These are phyloP conservation scores for Dactylellina leptospora DNA, from an alignment of 2,329 filamentous ascomycete genomes.

Conservation along the genomic window DNA sequence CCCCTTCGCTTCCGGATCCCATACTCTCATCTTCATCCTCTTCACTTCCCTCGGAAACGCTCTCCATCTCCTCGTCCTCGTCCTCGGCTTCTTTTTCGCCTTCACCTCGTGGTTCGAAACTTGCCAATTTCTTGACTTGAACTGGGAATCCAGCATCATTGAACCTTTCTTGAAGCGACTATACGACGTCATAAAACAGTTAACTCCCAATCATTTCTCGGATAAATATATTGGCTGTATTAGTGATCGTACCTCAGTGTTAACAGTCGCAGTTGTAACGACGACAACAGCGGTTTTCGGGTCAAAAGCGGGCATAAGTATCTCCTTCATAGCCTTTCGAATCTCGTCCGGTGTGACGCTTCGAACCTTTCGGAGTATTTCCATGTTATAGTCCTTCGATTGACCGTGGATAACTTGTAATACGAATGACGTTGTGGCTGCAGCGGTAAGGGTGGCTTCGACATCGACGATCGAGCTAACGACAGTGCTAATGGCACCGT, in stretches of 20 bases:
- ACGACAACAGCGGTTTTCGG: constrained; percentile 83
- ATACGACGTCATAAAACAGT: constrained; percentile 24
- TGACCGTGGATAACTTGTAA: constrained; percentile 80
- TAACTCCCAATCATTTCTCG: constrained; percentile 53
- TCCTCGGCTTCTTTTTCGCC: constrained; percentile 36
- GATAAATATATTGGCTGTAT: too few species aligned
- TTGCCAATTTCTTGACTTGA: constrained; percentile 71
- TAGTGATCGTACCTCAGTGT: constrained; percentile 78
- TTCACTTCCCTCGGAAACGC: constrained; percentile 33
- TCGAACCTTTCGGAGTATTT: constrained; percentile 78
- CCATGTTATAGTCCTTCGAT: constrained; percentile 78
- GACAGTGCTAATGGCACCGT: constrained; percentile 89
- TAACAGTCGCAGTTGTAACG: constrained; percentile 83
- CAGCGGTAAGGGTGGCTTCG: constrained; percentile 82
- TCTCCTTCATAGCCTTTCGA: constrained; percentile 74
- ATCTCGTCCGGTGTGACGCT: constrained; percentile 80
- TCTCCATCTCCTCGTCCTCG: constrained; percentile 32
- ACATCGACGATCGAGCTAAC: constrained; percentile 87
- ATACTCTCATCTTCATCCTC: constrained; percentile 29
- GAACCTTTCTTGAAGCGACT: constrained; percentile 81
- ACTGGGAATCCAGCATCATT: constrained; percentile 79
- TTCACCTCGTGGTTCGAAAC: constrained; percentile 32
- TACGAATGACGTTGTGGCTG: constrained; percentile 84
- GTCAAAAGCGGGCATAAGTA: constrained; percentile 81
- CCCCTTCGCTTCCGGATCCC: constrained; percentile 32